Percentiles rank a stretch among this genome's conserved stretches.
Conservation (phyloP, 352 stramenopile genomes). For the Phytophthora chlamydospora region DNA sequence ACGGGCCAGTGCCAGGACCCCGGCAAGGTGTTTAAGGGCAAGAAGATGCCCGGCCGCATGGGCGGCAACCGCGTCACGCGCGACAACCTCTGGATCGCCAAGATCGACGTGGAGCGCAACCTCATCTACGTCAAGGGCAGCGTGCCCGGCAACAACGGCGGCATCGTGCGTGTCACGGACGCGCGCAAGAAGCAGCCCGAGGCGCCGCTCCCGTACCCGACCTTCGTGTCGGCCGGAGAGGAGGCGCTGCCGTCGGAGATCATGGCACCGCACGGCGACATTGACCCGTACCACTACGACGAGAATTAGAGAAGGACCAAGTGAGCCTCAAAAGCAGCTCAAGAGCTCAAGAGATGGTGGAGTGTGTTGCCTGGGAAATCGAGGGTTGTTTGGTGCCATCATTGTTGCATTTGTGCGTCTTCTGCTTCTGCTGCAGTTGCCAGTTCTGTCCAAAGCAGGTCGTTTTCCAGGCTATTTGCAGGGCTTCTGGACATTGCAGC, state of each 20-base stretch:
- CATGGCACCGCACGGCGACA: slow-evolving; percentile 75
- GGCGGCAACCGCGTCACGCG: slow-evolving; percentile 94
- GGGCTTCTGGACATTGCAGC: not conserved
- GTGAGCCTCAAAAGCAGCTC: slow-evolving; percentile 11
- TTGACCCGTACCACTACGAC: slow-evolving; percentile 89
- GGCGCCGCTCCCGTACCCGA: slow-evolving; percentile 79
- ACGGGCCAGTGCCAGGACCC: slow-evolving; percentile 98
- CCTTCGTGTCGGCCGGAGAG: slow-evolving; percentile 60
- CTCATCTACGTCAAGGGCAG: slow-evolving; percentile 94
- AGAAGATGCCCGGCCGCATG: slow-evolving; percentile 99
- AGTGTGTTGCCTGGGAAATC: slow-evolving; percentile 3
- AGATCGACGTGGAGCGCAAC: slow-evolving; percentile 93
- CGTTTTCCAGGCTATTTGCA: slow-evolving; percentile 22
- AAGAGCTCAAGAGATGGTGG: slow-evolving; percentile 4
- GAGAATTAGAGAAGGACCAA: slow-evolving; percentile 58
- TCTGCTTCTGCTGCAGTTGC: not conserved
- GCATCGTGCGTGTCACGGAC: slow-evolving; percentile 86
- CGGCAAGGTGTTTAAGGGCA: slow-evolving; percentile 99
- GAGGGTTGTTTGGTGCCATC: not conserved
- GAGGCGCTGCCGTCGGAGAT: slow-evolving; percentile 67
- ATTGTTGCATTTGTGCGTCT: slow-evolving; percentile 11
- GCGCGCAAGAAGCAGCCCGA: slow-evolving; percentile 84
- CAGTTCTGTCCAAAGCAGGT: not conserved
- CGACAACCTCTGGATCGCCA: slow-evolving; percentile 95
- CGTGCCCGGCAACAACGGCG: slow-evolving; percentile 91